A percentile compares a stretch with the other conserved stretches of the same genome.
phyloP scores from a whole-genome alignment of 2,329 filamentous ascomycete species.

The Bipolaris zeicola region DNA sequence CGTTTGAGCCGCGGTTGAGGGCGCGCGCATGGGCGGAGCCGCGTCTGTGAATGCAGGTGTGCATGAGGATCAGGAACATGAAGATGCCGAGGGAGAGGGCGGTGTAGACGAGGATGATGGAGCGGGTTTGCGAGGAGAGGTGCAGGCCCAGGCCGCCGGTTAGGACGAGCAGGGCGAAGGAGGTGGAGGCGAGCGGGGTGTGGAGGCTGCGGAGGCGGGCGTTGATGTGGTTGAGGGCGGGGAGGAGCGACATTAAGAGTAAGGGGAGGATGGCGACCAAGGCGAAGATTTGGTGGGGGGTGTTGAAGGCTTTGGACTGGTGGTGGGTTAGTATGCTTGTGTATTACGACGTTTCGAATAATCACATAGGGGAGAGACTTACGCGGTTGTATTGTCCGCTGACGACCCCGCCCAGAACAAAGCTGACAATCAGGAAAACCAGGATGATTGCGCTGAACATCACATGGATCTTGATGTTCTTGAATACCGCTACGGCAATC shows the following conservation, averaged over 20 bases:
- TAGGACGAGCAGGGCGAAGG: conserved; percentile 36
- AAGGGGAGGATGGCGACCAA: conserved; percentile 55
- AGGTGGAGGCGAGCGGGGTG: conserved; percentile 51
- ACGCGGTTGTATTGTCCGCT: conserved; percentile 50
- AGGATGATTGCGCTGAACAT: conserved; percentile 48
- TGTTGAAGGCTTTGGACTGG: conserved; percentile 51
- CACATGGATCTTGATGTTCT: conserved; percentile 51
- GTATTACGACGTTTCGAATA: not conserved
- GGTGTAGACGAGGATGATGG: conserved; percentile 38
- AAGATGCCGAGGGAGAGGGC: conserved; percentile 32
- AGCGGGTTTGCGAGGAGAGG: conserved; percentile 29
- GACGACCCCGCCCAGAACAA: conserved; percentile 51
- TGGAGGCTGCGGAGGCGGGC: conserved; percentile 48
- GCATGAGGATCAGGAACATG: conserved; percentile 27
- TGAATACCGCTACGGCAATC: conserved; percentile 47
- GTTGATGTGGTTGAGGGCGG: conserved; percentile 40
- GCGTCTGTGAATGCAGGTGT: conserved; percentile 34
- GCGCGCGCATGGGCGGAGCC: conserved; percentile 35
- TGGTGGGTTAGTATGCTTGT: not conserved
- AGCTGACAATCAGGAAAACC: conserved; percentile 46
- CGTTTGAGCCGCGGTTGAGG: conserved; percentile 8
- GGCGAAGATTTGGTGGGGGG: conserved; percentile 56
- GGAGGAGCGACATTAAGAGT: conserved; percentile 32
- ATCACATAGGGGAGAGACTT: conserved; percentile 17
- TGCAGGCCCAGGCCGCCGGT: conserved; percentile 44